phyloP scores from a whole-genome alignment of 768 basidiomycete species.

The Candolleomyces eurysporus region DNA sequence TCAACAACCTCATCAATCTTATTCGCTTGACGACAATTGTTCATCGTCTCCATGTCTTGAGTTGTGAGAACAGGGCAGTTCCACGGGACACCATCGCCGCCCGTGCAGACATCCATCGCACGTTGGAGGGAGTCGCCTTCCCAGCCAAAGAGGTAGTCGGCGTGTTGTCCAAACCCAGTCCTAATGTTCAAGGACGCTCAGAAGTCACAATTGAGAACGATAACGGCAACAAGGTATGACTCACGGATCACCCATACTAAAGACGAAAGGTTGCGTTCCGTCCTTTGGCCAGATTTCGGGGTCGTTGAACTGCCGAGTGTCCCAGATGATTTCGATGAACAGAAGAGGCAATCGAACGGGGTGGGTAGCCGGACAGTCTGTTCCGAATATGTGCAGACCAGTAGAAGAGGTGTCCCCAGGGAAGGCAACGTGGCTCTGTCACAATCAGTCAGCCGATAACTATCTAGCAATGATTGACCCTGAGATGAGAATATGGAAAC shows the following conservation, averaged over 20 bases:
- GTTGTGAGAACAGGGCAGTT: constrained; percentile 9
- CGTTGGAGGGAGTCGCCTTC: constrained; percentile 11
- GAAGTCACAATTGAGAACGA: neutral
- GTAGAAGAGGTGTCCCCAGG: neutral
- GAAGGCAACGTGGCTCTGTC: constrained; percentile 5
- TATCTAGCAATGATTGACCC: neutral
- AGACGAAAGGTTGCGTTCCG: constrained; percentile 9
- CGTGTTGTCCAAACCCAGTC: constrained; percentile 10
- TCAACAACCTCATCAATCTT: constrained; percentile 11
- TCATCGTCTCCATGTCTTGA: constrained; percentile 11
- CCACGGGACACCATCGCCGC: constrained; percentile 6
- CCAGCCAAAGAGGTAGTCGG: constrained; percentile 11
- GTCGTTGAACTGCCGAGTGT: constrained; percentile 10
- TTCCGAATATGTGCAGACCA: constrained; percentile 8
- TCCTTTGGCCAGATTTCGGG: constrained; percentile 5
- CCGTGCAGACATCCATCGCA: constrained; percentile 12
- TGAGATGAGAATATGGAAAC: neutral
- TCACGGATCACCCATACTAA: constrained; percentile 11
- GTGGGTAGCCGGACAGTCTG: constrained; percentile 9
- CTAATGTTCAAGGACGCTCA: neutral
- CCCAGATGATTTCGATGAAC: constrained; percentile 12
- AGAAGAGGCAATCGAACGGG: constrained; percentile 8
- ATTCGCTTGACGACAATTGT: constrained; percentile 6
- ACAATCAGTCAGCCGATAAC: neutral
- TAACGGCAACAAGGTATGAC: neutral